These are phyloP conservation scores for Usnea hakonensis DNA, from an alignment of 495 filamentous ascomycete genomes.

Conservation along the genomic window DNA sequence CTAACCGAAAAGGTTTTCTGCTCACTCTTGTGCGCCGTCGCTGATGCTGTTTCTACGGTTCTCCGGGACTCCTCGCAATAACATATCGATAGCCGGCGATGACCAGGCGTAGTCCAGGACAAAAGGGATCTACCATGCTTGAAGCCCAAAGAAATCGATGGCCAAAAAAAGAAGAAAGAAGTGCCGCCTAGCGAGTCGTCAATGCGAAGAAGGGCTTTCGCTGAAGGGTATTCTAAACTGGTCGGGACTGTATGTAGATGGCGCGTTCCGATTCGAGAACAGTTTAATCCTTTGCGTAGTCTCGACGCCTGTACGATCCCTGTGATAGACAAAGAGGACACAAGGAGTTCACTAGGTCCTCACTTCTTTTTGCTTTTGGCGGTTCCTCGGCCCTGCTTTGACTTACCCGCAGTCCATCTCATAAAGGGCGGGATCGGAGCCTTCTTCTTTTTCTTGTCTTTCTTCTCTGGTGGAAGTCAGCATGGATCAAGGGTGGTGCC, in stretches of 20 bases:
- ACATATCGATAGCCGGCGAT: neutral
- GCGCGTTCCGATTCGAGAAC: neutral
- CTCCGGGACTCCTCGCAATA: neutral
- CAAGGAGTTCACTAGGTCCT: neutral
- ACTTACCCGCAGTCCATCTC: slow-evolving; percentile 19
- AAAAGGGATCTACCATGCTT: neutral
- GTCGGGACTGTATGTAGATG: neutral
- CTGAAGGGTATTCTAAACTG: neutral
- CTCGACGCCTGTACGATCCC: neutral
- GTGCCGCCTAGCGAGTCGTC: neutral
- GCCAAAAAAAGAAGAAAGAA: neutral
- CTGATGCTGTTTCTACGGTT: neutral
- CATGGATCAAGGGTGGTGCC: neutral
- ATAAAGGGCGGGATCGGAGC: slow-evolving; percentile 11
- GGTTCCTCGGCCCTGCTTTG: slow-evolving; percentile 12
- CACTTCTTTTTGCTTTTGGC: slow-evolving; percentile 20
- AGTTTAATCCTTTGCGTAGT: neutral
- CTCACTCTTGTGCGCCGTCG: neutral
- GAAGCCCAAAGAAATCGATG: neutral
- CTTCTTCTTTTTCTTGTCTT: slow-evolving; percentile 15
- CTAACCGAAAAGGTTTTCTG: neutral
- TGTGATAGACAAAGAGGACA: neutral
- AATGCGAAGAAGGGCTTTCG: neutral
- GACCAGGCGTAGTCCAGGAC: neutral
- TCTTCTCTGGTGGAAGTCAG: slow-evolving; percentile 15